phyloP scores from a whole-genome alignment of 2,329 filamentous ascomycete genomes.

The Xylaria sp. region DNA sequence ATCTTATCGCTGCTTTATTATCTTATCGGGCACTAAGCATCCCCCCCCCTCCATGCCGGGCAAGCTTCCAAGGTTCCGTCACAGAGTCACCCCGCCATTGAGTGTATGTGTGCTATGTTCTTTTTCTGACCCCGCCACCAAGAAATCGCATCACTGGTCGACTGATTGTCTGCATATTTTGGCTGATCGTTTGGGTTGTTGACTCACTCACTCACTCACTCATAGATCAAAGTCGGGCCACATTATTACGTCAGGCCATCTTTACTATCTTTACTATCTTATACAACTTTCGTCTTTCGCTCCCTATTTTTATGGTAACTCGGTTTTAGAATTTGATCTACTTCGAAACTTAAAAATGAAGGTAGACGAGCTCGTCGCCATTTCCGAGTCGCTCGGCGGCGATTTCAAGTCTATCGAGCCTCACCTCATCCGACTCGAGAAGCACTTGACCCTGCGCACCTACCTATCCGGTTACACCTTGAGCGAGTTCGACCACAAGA shows the following conservation, averaged over 20 bases:
- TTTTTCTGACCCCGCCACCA: slow-evolving; percentile 34
- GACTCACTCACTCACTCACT: slow-evolving; percentile 27
- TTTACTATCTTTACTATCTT: neutral
- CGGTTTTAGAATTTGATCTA: neutral
- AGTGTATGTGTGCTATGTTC: slow-evolving; percentile 6
- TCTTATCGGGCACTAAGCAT: slow-evolving; percentile 5
- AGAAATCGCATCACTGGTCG: slow-evolving; percentile 20
- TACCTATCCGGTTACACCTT: slow-evolving; percentile 84
- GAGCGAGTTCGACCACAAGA: slow-evolving; percentile 76
- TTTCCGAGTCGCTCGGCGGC: slow-evolving; percentile 57
- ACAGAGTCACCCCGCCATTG: slow-evolving; percentile 25
- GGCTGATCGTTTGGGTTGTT: slow-evolving; percentile 7
- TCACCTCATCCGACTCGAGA: slow-evolving; percentile 77
- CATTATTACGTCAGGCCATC: neutral
- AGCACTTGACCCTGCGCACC: slow-evolving; percentile 83
- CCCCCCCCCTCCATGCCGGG: neutral
- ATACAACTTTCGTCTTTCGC: neutral
- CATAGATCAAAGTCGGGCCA: slow-evolving; percentile 5
- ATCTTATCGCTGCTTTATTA: slow-evolving; percentile 19
- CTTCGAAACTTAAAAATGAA: slow-evolving; percentile 54
- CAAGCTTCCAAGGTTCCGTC: slow-evolving; percentile 2
- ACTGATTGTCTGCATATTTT: neutral
- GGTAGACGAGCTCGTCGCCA: slow-evolving; percentile 58
- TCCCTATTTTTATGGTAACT: neutral
- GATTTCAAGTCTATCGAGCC: slow-evolving; percentile 87